Conservation (phyloP, 306 rosid species). For the Luffa acutangula region DNA sequence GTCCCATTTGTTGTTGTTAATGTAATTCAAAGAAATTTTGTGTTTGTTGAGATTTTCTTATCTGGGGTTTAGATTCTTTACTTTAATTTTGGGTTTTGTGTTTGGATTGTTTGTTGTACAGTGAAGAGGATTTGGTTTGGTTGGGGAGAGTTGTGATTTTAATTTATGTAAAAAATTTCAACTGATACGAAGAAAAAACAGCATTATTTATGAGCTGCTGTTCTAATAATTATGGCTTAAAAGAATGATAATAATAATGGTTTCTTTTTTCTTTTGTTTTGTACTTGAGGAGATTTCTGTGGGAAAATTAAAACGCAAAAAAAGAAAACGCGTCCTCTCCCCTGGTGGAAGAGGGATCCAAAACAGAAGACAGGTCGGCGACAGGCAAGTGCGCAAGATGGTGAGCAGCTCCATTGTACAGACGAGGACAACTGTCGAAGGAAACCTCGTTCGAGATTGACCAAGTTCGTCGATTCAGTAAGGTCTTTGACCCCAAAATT, state of each 20-base stretch:
- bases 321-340: no score
- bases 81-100: neutral
- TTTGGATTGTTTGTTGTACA: slow-evolving; percentile 8
- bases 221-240: neutral
- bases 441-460: no score
- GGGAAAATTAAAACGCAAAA: no score
- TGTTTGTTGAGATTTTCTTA: neutral
- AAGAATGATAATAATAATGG: neutral
- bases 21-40: neutral
- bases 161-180: neutral
- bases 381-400: no score
- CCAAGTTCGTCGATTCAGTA: no score
- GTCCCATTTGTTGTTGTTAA: slow-evolving; percentile 62
- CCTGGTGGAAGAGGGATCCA: no score
- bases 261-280: neutral
- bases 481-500: no score
- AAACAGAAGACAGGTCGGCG: no score
- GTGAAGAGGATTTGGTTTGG: neutral
- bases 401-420: no score
- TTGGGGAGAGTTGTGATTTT: neutral
- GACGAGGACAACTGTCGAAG: no score
- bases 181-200: neutral
- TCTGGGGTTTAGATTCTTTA: neutral
- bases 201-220: neutral
- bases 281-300: no score